phyloP scores from a whole-genome alignment of 2,329 filamentous ascomycete genomes.

The Apiospora saccharicola region DNA sequence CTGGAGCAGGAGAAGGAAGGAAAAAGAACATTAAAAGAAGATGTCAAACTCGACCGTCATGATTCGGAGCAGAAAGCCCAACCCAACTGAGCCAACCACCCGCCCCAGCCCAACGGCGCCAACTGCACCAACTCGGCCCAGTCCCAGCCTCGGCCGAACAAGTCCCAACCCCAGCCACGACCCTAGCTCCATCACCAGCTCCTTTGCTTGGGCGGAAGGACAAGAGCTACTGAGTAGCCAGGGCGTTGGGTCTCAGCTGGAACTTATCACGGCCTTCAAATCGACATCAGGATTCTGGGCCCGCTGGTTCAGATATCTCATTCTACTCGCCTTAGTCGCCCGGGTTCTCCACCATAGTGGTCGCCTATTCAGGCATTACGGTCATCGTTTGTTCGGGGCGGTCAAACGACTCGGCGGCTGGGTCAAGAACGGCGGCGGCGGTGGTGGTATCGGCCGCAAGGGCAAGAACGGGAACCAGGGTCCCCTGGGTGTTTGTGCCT shows the following conservation, averaged over 20 bases:
- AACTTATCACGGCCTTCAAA: not conserved
- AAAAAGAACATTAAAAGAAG: not conserved
- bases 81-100: not conserved
- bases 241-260: conserved; percentile 1
- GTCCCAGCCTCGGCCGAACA: not conserved
- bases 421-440: not conserved
- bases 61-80: not conserved
- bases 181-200: not conserved
- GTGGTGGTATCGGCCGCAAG: not conserved
- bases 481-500: not conserved
- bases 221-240: not conserved
- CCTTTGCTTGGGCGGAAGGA: not conserved
- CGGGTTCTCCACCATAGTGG: conserved; percentile 1
- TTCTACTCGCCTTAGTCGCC: not conserved
- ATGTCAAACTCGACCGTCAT: not conserved
- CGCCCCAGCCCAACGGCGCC: not conserved
- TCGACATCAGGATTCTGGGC: not conserved
- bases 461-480: not conserved
- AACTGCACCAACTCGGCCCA: not conserved
- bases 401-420: not conserved
- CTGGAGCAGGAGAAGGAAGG: conserved; percentile 5
- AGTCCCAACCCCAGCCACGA: not conserved
- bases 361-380: conserved; percentile 12
- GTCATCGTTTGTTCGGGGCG: not conserved
- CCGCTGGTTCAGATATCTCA: conserved; percentile 12